Conservation (phyloP, 345 rosid genomes). For the Angophora floribunda region DNA sequence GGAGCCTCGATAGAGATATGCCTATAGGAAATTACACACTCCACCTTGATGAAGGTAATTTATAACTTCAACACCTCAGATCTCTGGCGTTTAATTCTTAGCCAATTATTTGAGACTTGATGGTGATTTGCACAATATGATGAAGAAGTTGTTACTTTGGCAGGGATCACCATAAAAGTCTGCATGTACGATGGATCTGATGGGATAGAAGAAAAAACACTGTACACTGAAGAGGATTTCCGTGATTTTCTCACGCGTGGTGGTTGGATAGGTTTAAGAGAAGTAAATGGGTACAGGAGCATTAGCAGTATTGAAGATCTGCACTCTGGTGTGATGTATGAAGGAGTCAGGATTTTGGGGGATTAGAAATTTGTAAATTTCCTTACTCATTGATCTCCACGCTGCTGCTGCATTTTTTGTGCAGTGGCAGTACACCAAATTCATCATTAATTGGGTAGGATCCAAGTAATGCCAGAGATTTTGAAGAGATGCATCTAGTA, state of each 20-base stretch:
- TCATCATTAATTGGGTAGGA: neutral
- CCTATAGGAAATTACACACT: constrained; percentile 86
- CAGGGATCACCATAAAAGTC: constrained; percentile 1
- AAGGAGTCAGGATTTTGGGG: neutral
- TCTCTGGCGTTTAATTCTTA: neutral
- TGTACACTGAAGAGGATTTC: neutral
- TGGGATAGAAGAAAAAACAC: neutral
- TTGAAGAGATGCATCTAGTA: neutral
- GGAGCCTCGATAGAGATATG: constrained; percentile 89
- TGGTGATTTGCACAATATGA: neutral
- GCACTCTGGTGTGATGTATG: constrained; percentile 1
- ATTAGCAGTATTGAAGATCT: constrained; percentile 5
- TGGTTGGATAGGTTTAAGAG: constrained; percentile 10
- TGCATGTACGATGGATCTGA: neutral
- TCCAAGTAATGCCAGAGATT: neutral
- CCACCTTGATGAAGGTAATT: constrained; percentile 80
- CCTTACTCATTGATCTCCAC: neutral
- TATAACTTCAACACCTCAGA: neutral
- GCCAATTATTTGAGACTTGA: neutral
- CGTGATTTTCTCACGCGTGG: neutral
- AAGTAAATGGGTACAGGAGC: constrained; percentile 4
- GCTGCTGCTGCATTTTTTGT: neutral
- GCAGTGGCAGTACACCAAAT: neutral
- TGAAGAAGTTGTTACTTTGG: neutral
- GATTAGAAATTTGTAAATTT: neutral